A percentile compares a stretch with the other conserved stretches of the same genome.
These are phyloP conservation scores for Aureobasidium sp. DNA, from an alignment of 2,329 filamentous ascomycete species.

Conservation along the genomic window DNA sequence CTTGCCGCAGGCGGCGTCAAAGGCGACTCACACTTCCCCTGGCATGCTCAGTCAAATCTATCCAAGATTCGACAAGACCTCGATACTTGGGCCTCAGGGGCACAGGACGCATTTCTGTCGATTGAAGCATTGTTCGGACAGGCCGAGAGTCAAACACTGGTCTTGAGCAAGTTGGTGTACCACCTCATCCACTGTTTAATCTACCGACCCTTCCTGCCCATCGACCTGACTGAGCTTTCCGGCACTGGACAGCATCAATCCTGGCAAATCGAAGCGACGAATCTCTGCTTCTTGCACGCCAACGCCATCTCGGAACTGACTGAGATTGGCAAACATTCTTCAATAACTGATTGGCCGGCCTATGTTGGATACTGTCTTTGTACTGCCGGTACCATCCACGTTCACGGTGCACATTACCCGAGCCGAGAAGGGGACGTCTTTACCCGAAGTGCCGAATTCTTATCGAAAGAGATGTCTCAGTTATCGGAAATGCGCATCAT, in stretches of 20 bases:
- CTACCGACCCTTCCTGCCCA: conserved; percentile 77
- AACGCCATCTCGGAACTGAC: conserved; percentile 80
- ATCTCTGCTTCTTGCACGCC: conserved; percentile 76
- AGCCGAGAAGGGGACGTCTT: conserved; percentile 53
- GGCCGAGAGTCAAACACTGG: conserved; percentile 65
- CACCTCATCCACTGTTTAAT: conserved; percentile 80
- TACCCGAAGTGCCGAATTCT: conserved; percentile 58
- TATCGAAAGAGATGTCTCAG: conserved; percentile 72
- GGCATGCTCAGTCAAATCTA: conserved; percentile 76
- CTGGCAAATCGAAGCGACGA: conserved; percentile 87
- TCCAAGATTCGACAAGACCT: conserved; percentile 80
- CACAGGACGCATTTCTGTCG: conserved; percentile 68
- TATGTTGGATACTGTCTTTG: conserved; percentile 82
- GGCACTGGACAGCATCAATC: conserved; percentile 78
- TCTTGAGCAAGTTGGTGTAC: conserved; percentile 79
- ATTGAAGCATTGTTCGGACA: conserved; percentile 68
- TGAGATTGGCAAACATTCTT: conserved; percentile 65
- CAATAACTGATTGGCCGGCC: conserved; percentile 72
- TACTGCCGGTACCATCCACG: conserved; percentile 79
- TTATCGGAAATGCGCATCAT: conserved; percentile 63
- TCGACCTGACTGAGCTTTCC: conserved; percentile 71
- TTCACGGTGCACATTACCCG: conserved; percentile 75
- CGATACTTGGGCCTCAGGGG: conserved; percentile 76
- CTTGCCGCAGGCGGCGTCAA: conserved; percentile 78
- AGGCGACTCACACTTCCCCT: conserved; percentile 82